These are phyloP conservation scores for Pseudopyricularia cyperi DNA, from an alignment of 2,329 filamentous ascomycete species.

Conservation along the genomic window DNA sequence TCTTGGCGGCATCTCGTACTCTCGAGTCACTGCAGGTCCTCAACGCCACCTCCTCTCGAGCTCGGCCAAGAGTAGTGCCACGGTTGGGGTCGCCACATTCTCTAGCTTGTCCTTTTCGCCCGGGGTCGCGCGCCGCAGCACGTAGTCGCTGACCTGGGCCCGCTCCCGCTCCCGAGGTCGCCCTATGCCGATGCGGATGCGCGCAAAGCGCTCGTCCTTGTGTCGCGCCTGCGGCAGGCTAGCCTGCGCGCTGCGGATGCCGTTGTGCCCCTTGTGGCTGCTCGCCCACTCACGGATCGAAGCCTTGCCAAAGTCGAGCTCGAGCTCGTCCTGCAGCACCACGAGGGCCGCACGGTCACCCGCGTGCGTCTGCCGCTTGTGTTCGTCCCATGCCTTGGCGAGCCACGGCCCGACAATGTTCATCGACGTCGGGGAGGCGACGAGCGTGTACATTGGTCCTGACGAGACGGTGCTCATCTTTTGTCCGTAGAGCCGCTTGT, in stretches of 20 bases:
- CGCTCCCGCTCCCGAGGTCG: conserved; percentile 57
- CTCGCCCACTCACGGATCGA: conserved; percentile 47
- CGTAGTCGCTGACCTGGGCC: conserved; percentile 60
- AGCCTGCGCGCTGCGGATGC: conserved; percentile 52
- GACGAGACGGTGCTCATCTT: conserved; percentile 35
- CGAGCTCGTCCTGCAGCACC: conserved; percentile 81
- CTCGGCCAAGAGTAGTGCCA: conserved; percentile 36
- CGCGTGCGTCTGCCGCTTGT: conserved; percentile 15
- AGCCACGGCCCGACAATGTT: conserved; percentile 70
- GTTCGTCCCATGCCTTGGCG: conserved; percentile 39
- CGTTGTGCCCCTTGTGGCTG: conserved; percentile 62
- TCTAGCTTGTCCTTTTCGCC: conserved; percentile 38
- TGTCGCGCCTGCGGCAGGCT: conserved; percentile 22
- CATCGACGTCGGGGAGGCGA: conserved; percentile 70
- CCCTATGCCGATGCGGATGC: conserved; percentile 80
- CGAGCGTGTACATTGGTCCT: conserved; percentile 47
- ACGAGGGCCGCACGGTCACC: conserved; percentile 40
- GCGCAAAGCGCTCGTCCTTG: conserved; percentile 23
- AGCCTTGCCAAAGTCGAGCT: conserved; percentile 55
- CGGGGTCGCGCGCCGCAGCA: conserved; percentile 53
- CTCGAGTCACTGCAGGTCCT: not conserved
- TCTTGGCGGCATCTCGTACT: too few relatives aligned
- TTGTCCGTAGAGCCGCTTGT: conserved; percentile 29
- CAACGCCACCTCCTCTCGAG: conserved; percentile 25
- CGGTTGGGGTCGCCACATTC: conserved; percentile 32